phyloP scores from a whole-genome alignment of 2,329 filamentous ascomycete species.

The Emmonsia crescens region DNA sequence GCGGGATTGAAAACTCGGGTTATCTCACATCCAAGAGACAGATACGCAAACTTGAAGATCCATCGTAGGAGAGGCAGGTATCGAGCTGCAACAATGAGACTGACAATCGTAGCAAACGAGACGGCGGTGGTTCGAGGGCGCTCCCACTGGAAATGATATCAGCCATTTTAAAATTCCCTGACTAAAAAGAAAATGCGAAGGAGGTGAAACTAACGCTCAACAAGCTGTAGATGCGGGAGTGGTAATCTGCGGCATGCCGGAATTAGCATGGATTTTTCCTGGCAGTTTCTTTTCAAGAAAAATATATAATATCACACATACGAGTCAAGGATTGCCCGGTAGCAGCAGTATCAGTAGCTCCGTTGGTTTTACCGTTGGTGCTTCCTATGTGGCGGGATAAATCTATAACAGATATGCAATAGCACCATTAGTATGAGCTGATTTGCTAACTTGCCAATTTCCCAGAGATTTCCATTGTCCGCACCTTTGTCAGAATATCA shows the following conservation, averaged over 20 bases:
- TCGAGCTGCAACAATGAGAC: constrained; percentile 52
- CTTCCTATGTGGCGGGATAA: neutral
- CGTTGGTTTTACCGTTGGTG: constrained; percentile 17
- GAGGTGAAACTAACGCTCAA: constrained; percentile 41
- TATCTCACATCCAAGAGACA: constrained; percentile 46
- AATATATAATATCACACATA: constrained; percentile 24
- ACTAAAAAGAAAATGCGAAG: neutral
- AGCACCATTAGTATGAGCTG: neutral
- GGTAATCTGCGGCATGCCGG: constrained; percentile 42
- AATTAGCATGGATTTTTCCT: neutral
- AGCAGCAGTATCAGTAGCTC: constrained; percentile 43
- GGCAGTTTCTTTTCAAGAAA: no score
- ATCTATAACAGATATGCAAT: neutral
- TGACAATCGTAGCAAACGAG: constrained; percentile 45
- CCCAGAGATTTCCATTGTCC: neutral
- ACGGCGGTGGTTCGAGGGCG: constrained; percentile 54
- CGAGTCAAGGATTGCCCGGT: constrained; percentile 54
- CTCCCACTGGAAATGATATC: constrained; percentile 42
- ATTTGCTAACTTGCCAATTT: neutral
- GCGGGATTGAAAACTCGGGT: neutral
- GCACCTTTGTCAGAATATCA: constrained; percentile 5
- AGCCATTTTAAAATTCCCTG: neutral
- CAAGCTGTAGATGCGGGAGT: constrained; percentile 56
- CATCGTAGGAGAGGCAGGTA: constrained; percentile 54
- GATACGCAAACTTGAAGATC: constrained; percentile 49